Conservation (phyloP, 2,329 filamentous ascomycete species). For the Alternaria solani region DNA sequence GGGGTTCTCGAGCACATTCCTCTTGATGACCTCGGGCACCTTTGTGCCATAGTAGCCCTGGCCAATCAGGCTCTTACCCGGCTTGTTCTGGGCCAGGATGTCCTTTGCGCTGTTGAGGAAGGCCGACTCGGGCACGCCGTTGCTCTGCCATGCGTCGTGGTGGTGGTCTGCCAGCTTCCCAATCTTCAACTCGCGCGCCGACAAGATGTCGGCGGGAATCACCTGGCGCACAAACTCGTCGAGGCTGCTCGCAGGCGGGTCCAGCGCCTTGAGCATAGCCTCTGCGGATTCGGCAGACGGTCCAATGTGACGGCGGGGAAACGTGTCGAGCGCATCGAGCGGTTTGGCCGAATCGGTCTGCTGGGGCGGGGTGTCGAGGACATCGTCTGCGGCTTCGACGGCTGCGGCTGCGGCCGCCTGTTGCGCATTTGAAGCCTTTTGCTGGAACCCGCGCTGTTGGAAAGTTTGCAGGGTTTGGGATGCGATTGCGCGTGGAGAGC, state of each 20-base stretch:
- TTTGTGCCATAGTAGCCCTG: slow-evolving; percentile 88
- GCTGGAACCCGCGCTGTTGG: slow-evolving; percentile 36
- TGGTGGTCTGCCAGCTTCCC: slow-evolving; percentile 47
- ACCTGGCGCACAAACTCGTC: slow-evolving; percentile 88
- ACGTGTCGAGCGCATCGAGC: slow-evolving; percentile 66
- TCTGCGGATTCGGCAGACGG: slow-evolving; percentile 73
- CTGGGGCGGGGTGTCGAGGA: slow-evolving; percentile 38
- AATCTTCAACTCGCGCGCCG: slow-evolving; percentile 68
- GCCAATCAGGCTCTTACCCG: slow-evolving; percentile 77
- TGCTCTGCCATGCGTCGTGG: slow-evolving; percentile 51
- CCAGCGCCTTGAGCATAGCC: slow-evolving; percentile 81
- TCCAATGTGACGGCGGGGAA: slow-evolving; percentile 86
- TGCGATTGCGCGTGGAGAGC: slow-evolving; percentile 26
- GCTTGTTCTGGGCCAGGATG: slow-evolving; percentile 68
- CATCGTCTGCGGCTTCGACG: slow-evolving; percentile 39
- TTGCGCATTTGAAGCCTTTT: slow-evolving; percentile 26
- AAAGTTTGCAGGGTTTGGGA: slow-evolving; percentile 25
- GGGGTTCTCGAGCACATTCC: slow-evolving; percentile 90
- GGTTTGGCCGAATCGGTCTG: slow-evolving; percentile 29
- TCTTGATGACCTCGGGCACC: slow-evolving; percentile 87
- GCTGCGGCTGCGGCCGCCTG: slow-evolving; percentile 29
- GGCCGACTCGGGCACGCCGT: slow-evolving; percentile 64
- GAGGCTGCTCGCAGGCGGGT: slow-evolving; percentile 74
- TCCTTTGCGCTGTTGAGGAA: slow-evolving; percentile 62
- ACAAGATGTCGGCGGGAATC: slow-evolving; percentile 80